These are phyloP conservation scores for Pholiota molesta DNA, from an alignment of 768 basidiomycete species.

Conservation along the genomic window DNA sequence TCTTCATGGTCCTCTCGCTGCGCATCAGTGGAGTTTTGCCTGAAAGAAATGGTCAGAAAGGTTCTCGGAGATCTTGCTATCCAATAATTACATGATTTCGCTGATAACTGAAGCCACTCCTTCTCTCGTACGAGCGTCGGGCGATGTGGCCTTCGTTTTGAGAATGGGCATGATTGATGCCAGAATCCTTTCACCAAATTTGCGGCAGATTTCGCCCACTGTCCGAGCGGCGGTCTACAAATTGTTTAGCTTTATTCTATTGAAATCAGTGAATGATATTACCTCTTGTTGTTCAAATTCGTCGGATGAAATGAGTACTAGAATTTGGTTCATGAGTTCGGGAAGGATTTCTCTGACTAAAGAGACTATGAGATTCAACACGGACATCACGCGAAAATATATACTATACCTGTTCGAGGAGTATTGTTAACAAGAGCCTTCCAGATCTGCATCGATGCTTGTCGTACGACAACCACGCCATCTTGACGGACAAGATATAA, in stretches of 20 bases:
- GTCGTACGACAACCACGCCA: conserved; percentile 84
- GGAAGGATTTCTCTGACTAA: conserved; percentile 89
- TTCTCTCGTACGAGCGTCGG: conserved; percentile 67
- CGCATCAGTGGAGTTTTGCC: conserved; percentile 80
- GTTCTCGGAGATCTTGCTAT: not conserved
- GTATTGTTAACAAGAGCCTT: conserved; percentile 97
- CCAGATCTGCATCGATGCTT: conserved; percentile 95
- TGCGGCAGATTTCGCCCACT: conserved; percentile 86
- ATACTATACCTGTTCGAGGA: conserved; percentile 73
- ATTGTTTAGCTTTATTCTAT: conserved; percentile 3
- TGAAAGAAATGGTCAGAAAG: conserved; percentile 31
- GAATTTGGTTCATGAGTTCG: conserved; percentile 77
- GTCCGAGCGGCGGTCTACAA: conserved; percentile 90
- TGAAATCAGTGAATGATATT: conserved; percentile 6
- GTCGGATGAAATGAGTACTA: conserved; percentile 75
- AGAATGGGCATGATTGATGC: conserved; percentile 83
- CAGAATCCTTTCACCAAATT: conserved; percentile 91
- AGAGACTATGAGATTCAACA: conserved; percentile 9
- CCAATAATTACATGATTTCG: conserved; percentile 75
- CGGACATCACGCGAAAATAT: not conserved
- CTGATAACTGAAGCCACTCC: conserved; percentile 88
- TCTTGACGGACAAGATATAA: conserved; percentile 95
- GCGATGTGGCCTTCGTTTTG: conserved; percentile 63
- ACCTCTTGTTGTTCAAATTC: conserved; percentile 93
- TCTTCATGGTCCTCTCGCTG: conserved; percentile 90